phyloP scores from a whole-genome alignment of 306 rosid species.

The Cucurbita argyrosperma region DNA sequence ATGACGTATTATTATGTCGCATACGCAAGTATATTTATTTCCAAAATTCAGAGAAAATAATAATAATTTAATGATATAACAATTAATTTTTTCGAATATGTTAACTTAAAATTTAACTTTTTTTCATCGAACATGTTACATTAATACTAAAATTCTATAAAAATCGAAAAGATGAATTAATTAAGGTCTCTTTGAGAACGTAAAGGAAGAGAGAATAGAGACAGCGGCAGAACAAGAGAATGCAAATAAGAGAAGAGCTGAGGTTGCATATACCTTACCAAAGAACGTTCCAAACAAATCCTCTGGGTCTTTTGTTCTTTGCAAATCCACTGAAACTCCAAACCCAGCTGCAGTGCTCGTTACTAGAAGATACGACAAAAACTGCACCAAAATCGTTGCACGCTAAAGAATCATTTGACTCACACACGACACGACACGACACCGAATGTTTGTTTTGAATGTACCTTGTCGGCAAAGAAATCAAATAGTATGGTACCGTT shows the following conservation, averaged over 20 bases:
- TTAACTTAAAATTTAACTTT: too few species aligned
- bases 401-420: too few species aligned
- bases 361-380: slow-evolving; percentile 23
- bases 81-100: too few species aligned
- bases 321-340: slow-evolving; percentile 17
- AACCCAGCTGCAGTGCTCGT: too few species aligned
- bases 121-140: too few species aligned
- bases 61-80: too few species aligned
- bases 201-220: slow-evolving; percentile 34
- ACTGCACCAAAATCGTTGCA: slow-evolving; percentile 9
- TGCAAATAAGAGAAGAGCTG: slow-evolving; percentile 19
- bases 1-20: background rate
- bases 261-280: slow-evolving; percentile 33
- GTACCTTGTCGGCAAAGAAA: slow-evolving; percentile 63
- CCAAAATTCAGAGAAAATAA: too few species aligned
- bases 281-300: slow-evolving; percentile 6
- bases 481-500: slow-evolving; percentile 20
- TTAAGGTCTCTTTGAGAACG: slow-evolving; percentile 13
- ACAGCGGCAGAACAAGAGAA: slow-evolving; percentile 30
- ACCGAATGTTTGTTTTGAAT: too few species aligned
- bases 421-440: too few species aligned
- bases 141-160: too few species aligned
- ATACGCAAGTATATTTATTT: background rate
- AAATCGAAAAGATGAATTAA: background rate
- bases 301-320: background rate